These are phyloP conservation scores for Adenanthera pavonina DNA, from an alignment of 306 rosid genomes.

Conservation along the genomic window DNA sequence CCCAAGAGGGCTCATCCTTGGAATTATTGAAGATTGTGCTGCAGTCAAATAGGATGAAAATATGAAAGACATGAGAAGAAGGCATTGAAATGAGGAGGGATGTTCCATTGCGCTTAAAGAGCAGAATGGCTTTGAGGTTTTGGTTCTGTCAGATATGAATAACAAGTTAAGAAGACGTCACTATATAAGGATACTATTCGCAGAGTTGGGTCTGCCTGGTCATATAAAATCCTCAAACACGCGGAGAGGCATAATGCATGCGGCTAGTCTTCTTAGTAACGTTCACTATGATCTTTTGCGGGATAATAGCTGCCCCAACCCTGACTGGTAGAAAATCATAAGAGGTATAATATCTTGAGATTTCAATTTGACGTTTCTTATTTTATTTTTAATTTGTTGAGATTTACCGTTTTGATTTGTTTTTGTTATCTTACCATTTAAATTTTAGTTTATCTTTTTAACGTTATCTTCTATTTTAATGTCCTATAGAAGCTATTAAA, in stretches of 20 bases:
- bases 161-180: neutral
- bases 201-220: neutral
- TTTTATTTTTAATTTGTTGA: too few relatives aligned
- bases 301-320: neutral
- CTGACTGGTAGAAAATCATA: neutral
- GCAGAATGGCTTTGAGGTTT: constrained; percentile 26
- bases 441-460: too few relatives aligned
- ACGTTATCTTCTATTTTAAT: too few relatives aligned
- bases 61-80: constrained; percentile 39
- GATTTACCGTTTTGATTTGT: too few relatives aligned
- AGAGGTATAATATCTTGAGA: neutral
- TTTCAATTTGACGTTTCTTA: neutral
- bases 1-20: constrained; percentile 60
- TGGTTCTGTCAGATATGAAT: neutral
- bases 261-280: neutral
- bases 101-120: constrained; percentile 24
- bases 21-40: constrained; percentile 42
- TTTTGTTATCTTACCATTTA: too few relatives aligned
- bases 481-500: too few relatives aligned
- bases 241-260: neutral
- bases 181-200: constrained; percentile 1
- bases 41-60: constrained; percentile 35
- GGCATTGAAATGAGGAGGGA: constrained; percentile 14
- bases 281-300: neutral
- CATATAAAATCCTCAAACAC: neutral